These are phyloP conservation scores for Ceratocystis colombiana DNA, from an alignment of 2,329 filamentous ascomycete genomes.

Conservation along the genomic window DNA sequence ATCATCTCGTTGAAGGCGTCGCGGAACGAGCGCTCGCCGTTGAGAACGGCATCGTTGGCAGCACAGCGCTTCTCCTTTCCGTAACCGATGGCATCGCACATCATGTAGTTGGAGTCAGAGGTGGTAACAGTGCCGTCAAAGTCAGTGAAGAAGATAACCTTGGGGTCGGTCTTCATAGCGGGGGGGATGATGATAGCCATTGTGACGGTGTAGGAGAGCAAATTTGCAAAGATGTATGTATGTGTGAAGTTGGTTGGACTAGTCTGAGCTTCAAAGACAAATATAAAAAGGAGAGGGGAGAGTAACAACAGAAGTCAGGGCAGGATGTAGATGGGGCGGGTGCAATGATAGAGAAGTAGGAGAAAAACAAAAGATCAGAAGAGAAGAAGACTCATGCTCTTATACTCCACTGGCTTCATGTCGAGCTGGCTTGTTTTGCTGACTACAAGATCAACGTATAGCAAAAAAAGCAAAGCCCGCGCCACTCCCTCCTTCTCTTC, in stretches of 20 bases:
- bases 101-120: constrained; percentile 54
- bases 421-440: constrained; percentile 4
- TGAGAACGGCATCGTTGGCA: constrained; percentile 68
- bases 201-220: constrained; percentile 15
- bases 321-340: neutral
- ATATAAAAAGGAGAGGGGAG: neutral
- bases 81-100: constrained; percentile 89
- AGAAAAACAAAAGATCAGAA: constrained; percentile 10
- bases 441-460: neutral
- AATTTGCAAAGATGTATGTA: constrained; percentile 14
- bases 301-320: constrained; percentile 4
- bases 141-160: constrained; percentile 97
- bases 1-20: constrained; percentile 89
- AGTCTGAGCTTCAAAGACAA: neutral
- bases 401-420: constrained; percentile 19
- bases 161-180: constrained; percentile 54
- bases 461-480: neutral
- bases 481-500: neutral
- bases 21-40: constrained; percentile 61
- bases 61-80: constrained; percentile 59
- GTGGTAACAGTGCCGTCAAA: constrained; percentile 93
- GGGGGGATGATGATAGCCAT: constrained; percentile 25
- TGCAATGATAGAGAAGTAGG: constrained; percentile 14
- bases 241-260: neutral
- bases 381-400: constrained; percentile 20